These are phyloP conservation scores for Mycena latifolia DNA, from an alignment of 768 basidiomycete genomes.

Conservation along the genomic window DNA sequence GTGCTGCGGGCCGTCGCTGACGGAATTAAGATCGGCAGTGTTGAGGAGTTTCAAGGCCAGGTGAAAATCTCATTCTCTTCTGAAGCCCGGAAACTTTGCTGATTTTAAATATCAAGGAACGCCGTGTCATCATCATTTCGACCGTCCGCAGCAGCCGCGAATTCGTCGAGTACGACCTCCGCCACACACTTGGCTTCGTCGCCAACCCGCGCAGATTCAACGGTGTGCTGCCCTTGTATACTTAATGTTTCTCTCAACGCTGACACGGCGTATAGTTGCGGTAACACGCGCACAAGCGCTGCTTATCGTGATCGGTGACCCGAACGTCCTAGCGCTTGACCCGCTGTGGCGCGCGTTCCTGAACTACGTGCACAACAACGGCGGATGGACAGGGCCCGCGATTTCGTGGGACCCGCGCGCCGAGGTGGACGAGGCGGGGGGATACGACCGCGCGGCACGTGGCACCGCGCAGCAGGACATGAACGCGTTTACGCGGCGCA, in stretches of 20 bases:
- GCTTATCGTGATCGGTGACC: conserved; percentile 73
- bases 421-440: conserved; percentile 46
- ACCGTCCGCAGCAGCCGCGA: conserved; percentile 68
- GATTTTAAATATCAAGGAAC: conserved; percentile 55
- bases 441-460: conserved; percentile 50
- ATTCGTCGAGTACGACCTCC: conserved; percentile 65
- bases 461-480: conserved; percentile 48
- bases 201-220: conserved; percentile 69
- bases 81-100: not conserved
- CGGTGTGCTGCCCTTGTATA: conserved; percentile 49
- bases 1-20: conserved; percentile 49
- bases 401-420: conserved; percentile 51
- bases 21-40: conserved; percentile 70
- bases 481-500: conserved; percentile 50
- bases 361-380: conserved; percentile 61
- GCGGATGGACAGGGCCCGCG: conserved; percentile 65
- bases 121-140: conserved; percentile 68
- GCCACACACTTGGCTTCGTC: conserved; percentile 69
- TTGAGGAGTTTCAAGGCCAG: conserved; percentile 78
- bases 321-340: conserved; percentile 67
- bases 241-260: too few species aligned
- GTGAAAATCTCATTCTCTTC: conserved; percentile 40
- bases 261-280: conserved; percentile 67
- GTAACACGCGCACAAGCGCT: conserved; percentile 68
- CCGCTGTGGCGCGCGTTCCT: conserved; percentile 72